A percentile compares a stretch with the other conserved stretches of the same genome.
Conservation (phyloP, 805 yeast genomes). For the Komagataella phaffii region DNA sequence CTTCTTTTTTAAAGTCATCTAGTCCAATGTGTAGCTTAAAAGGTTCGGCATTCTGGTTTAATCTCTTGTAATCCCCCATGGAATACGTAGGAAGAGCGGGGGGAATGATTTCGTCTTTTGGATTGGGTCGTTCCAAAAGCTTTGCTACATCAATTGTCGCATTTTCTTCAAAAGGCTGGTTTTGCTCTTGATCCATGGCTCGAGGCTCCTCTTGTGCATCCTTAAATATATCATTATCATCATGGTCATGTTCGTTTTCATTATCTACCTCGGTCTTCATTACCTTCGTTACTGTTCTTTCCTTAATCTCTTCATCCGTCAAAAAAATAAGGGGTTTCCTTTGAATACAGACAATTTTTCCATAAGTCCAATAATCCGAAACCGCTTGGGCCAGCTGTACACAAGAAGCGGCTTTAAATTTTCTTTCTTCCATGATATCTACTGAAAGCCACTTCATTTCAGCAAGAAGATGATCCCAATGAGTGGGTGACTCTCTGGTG, state of each 20-base stretch:
- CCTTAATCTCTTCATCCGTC: neutral
- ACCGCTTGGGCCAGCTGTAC: constrained; percentile 60
- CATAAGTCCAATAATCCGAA: constrained; percentile 65
- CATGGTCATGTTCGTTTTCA: neutral
- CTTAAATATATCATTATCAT: neutral
- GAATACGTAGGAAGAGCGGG: constrained; percentile 16
- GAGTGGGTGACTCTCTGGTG: constrained; percentile 26
- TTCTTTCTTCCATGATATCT: constrained; percentile 60
- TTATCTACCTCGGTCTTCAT: neutral
- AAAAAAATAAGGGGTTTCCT: constrained; percentile 27
- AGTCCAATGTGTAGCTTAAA: constrained; percentile 32
- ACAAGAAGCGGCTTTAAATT: constrained; percentile 60
- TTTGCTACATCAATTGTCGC: constrained; percentile 23
- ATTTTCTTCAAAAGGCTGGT: neutral
- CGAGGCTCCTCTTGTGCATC: constrained; percentile 6
- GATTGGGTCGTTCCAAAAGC: constrained; percentile 19
- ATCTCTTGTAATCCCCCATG: constrained; percentile 13
- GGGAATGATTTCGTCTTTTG: constrained; percentile 18
- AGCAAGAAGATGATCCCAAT: constrained; percentile 60
- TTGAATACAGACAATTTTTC: constrained; percentile 54
- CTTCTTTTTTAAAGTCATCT: constrained; percentile 28
- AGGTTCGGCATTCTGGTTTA: constrained; percentile 15
- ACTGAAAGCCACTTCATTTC: constrained; percentile 80
- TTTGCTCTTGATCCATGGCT: neutral
- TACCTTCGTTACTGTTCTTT: neutral